Base-by-base conservation (phyloP, 2,329 filamentous ascomycete species). In the Aspergillus hortae region DNA sequence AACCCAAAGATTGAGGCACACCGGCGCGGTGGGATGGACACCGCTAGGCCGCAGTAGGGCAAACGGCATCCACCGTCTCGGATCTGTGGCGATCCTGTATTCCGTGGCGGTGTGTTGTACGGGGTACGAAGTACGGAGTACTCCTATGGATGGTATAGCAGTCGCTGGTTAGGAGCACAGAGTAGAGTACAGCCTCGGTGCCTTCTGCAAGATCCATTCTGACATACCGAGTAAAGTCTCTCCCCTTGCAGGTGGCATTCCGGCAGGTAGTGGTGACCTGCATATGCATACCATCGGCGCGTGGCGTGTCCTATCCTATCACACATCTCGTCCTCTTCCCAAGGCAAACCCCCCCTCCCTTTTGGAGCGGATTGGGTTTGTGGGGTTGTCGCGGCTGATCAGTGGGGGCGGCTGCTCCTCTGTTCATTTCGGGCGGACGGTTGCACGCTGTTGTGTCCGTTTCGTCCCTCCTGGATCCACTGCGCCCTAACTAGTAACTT, bases 201-300 rank as follows among this genome's bases (percentile, higher is more conserved):
- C 27, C 27, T 30, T 30, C 27, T 30, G 7, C 27, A 4, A 30
- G 23, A 6, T 30, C 17, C 41, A 32, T 42, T 43, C 32, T 35
- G 27, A 30, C 27, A 11, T 30, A 3, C 2, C 23, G 23, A 23
- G 6, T 6, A 6, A 23, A 23, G 23, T 36, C 46, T 36, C 42
- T 38, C 46, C 46, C 46, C 46, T 48, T 48, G 40, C 46, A 41
- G 25, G 19, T 43, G 35, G 35, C 14, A n/a, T 38, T 17, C 35
- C 35, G 12, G 14, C 35, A 23, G 23, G 17, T 30, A 6, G 23
- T 23, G 27, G 27, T 30, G 27, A 14, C 35, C 15, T 17, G 35
- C 14, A n/a, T 38, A n/a, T n/a, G 15, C 35, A 38, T 15, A 23
- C 35, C 12, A n/a, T 17, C 35, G 14, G 14, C 4, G 23, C 23